Percentiles rank a stretch among this genome's conserved stretches.
Conservation (phyloP, 371 early-diverging fungal species). For the Mortierella sp. region DNA sequence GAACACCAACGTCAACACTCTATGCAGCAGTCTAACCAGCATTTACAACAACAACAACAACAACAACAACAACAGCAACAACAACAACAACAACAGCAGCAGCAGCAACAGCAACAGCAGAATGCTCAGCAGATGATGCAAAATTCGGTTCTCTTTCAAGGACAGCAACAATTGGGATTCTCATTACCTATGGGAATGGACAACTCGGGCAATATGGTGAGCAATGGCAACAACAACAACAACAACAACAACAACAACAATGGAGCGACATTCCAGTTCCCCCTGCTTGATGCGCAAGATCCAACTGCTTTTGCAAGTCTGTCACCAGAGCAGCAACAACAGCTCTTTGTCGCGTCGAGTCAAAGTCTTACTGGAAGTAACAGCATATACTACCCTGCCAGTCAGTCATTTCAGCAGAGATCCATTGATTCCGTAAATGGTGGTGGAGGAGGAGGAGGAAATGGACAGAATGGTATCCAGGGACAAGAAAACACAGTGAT, state of each 20-base stretch:
- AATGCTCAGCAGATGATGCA: conserved; percentile 13
- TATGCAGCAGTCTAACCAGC: conserved; percentile 10
- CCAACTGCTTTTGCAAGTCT: conserved; percentile 29
- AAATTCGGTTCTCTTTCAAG: conserved; percentile 11
- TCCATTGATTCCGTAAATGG: neutral
- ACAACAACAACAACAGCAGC: conserved; percentile 13
- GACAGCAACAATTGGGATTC: neutral
- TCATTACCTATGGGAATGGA: neutral
- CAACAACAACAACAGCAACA: conserved; percentile 2
- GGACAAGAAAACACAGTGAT: conserved; percentile 4
- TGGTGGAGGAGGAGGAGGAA: neutral
- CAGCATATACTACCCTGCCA: neutral
- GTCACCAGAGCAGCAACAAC: conserved; percentile 34
- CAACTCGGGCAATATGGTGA: neutral
- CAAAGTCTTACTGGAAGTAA: conserved; percentile 21
- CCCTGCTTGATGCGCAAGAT: conserved; percentile 23
- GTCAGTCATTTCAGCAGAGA: conserved; percentile 8
- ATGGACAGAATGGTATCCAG: neutral
- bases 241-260: neutral
- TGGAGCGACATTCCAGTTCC: conserved; percentile 1
- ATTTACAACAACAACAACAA: neutral
- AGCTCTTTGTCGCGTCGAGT: conserved; percentile 35
- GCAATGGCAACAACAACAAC: neutral
- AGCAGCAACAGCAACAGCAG: neutral
- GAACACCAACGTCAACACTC: conserved; percentile 9